phyloP scores from a whole-genome alignment of 2,329 filamentous ascomycete species.

The Talaromyces sp. region DNA sequence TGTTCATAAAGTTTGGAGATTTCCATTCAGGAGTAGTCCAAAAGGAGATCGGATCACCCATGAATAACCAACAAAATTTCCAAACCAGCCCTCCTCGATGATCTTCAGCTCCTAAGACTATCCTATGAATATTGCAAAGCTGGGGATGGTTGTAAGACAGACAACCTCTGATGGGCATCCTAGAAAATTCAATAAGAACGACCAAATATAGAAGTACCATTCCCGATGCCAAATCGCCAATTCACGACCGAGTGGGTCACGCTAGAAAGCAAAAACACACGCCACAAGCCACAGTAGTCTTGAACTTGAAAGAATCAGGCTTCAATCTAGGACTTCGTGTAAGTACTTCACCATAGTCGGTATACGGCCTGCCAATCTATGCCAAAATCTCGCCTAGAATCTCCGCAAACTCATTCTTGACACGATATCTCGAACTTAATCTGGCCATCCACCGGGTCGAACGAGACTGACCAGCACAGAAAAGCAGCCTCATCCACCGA shows the following conservation, averaged over 20 bases:
- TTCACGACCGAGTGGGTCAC: background rate
- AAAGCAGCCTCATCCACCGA: background rate
- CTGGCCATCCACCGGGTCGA: background rate
- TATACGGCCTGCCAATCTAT: conserved; percentile 2
- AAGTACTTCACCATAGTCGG: background rate
- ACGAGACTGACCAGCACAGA: background rate
- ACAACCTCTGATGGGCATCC: background rate
- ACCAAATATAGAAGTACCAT: conserved; percentile 1
- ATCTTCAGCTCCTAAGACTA: background rate
- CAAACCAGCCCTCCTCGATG: conserved; percentile 8
- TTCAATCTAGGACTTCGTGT: background rate
- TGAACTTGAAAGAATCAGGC: background rate
- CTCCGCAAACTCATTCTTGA: background rate
- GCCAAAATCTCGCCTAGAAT: conserved; percentile 1
- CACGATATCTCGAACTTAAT: background rate
- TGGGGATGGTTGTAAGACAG: background rate
- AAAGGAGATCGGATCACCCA: conserved; percentile 4
- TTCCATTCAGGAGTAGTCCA: conserved; percentile 4
- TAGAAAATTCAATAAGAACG: conserved; percentile 11
- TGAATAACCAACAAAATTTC: background rate
- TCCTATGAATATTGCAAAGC: background rate
- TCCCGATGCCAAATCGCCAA: background rate
- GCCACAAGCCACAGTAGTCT: background rate
- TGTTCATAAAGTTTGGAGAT: background rate
- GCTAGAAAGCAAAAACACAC: conserved; percentile 1